Evolutionary conservation across 495 filamentous ascomycete genomes (phyloP), one percentile per base, ranked within the genome.

Genomic region (Gamarada debralockiae): DNA sequence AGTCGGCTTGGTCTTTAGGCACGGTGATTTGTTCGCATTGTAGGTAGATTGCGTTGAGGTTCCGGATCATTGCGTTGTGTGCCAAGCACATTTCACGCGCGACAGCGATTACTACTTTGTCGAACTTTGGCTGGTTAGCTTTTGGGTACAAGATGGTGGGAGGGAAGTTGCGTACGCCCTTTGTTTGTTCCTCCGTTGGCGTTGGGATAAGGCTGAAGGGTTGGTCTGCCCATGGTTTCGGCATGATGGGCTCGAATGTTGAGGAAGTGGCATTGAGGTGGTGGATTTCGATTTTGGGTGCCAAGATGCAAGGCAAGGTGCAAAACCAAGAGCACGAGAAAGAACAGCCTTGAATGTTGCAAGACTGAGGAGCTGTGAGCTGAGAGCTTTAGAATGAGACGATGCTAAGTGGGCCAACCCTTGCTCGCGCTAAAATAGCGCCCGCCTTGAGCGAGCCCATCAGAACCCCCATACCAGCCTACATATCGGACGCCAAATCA

Each of bases 31-130:
- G 55, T 0, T 65, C 67, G 0, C 70, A 69, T 63, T 78, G 74
- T 9, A 71, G 58, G 59, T 73, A 73, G 50, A 78, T 70, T 14
- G 62, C 55, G 56, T 78, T 80, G 20, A 79, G 68, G 17, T 64
- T 64, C 37, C 76, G 73, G 45, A 74, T 57, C 48, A 78, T 66
- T 15, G 65, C 56, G 62, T 80, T 80, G 66, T 78, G 76, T 8
- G 69, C 57, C 44, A 69, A 57, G 4, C 66, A 53, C 64, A 77
- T 72, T 27, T 71, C 64, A n/a, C 68, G 62, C 8, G 73, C 74
- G 20, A 56, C 63, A 14, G 17, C 17, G 3, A 43, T 18, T 15
- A 31, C 25, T 22, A 14, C 50, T 24, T 44, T 24, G 2, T 25
- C 34, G 31, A 18, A 22, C 49, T 52, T 9, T 23, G 6, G 20